These are phyloP conservation scores for Eimeria sp. DNA, from an alignment of 169 alveolate species.

Conservation along the genomic window DNA sequence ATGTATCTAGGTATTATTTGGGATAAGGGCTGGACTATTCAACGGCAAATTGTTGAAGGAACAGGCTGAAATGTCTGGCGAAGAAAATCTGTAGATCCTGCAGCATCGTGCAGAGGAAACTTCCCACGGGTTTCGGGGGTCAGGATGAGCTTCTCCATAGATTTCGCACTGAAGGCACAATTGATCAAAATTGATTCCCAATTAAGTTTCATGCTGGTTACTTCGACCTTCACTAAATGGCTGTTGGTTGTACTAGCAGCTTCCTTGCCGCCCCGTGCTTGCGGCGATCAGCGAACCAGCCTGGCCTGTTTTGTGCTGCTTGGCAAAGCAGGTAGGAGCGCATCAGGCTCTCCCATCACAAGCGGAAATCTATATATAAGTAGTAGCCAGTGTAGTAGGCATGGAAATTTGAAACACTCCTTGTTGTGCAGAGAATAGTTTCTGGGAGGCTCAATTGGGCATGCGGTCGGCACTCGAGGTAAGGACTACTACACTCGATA, in stretches of 20 bases:
- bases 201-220: not conserved
- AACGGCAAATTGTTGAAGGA: not conserved
- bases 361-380: too few species aligned
- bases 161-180: not conserved
- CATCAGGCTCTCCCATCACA: not conserved
- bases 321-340: not conserved
- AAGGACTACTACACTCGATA: not conserved
- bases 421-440: not conserved
- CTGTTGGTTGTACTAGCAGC: not conserved
- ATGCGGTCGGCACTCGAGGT: not conserved
- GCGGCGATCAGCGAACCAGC: not conserved
- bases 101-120: not conserved
- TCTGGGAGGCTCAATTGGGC: not conserved
- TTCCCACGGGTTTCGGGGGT: not conserved
- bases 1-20: not conserved
- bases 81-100: not conserved
- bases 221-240: not conserved
- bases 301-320: not conserved
- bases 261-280: not conserved
- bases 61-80: not conserved
- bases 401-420: not conserved
- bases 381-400: not conserved
- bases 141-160: not conserved
- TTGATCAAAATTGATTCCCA: not conserved
- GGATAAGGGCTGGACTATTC: not conserved